Conservation (phyloP, 306 rosid genomes). For the Ormosia emarginata region DNA sequence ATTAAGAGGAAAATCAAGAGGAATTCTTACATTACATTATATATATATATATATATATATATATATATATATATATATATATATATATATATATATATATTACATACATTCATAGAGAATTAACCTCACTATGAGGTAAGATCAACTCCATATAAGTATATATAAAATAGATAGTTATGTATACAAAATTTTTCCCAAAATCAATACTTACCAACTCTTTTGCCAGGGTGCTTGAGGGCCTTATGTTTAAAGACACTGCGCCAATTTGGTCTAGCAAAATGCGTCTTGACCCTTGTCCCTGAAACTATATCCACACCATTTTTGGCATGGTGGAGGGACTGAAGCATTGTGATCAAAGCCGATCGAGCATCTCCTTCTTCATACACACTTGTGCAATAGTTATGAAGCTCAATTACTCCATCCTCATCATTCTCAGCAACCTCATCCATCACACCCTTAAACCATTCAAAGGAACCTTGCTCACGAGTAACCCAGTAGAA, state of each 20-base stretch:
- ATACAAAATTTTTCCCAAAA: too few relatives aligned
- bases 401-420: slow-evolving; percentile 67
- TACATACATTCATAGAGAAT: too few relatives aligned
- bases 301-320: slow-evolving; percentile 78
- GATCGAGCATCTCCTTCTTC: slow-evolving; percentile 95
- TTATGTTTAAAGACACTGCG: slow-evolving; percentile 68
- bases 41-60: too few relatives aligned
- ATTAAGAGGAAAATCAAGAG: neutral
- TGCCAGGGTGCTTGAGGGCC: slow-evolving; percentile 54
- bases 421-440: slow-evolving; percentile 68
- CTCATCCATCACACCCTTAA: slow-evolving; percentile 82
- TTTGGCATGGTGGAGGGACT: slow-evolving; percentile 75
- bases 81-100: too few relatives aligned
- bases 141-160: too few relatives aligned
- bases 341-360: slow-evolving; percentile 86
- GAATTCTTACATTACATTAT: too few relatives aligned
- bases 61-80: too few relatives aligned
- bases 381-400: slow-evolving; percentile 83
- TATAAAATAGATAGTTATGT: too few relatives aligned
- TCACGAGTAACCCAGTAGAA: slow-evolving; percentile 95
- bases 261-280: slow-evolving; percentile 87
- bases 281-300: slow-evolving; percentile 75
- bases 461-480: slow-evolving; percentile 94
- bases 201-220: slow-evolving; percentile 68
- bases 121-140: too few relatives aligned